Percentiles rank a stretch among this genome's conserved stretches.
These are phyloP conservation scores for Ganoderma boninense DNA, from an alignment of 1,284 basidiomycete species.

Conservation along the genomic window DNA sequence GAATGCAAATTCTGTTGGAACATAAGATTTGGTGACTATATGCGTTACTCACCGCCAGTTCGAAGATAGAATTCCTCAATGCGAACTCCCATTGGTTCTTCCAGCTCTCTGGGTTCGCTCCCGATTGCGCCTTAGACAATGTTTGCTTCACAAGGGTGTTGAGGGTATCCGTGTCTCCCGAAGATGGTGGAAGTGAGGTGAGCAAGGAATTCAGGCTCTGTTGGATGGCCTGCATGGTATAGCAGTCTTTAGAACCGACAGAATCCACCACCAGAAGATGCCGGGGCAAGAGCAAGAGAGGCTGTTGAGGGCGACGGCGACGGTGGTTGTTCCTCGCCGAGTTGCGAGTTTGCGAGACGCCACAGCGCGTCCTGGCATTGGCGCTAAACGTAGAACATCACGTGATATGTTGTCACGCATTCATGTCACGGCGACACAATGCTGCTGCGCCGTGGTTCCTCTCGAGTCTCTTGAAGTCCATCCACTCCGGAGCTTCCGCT, in stretches of 20 bases:
- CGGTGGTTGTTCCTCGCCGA: no score
- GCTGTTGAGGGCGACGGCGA: no score
- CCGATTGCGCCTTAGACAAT: constrained; percentile 49
- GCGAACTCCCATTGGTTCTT: constrained; percentile 78
- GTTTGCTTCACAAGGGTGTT: constrained; percentile 57
- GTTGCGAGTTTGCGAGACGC: no score
- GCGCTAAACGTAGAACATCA: no score
- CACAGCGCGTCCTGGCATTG: no score
- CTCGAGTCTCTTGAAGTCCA: no score
- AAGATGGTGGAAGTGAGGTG: constrained; percentile 57
- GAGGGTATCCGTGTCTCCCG: constrained; percentile 55
- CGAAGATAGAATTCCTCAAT: constrained; percentile 72
- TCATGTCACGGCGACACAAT: no score
- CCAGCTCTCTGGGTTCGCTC: constrained; percentile 60
- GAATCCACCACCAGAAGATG: background rate
- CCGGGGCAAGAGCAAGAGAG: no score
- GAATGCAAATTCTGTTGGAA: constrained; percentile 6
- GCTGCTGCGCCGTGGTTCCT: no score
- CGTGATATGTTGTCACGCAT: no score
- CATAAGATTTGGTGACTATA: background rate
- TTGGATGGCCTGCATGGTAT: constrained; percentile 37
- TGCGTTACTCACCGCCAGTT: constrained; percentile 62
- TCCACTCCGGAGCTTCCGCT: no score
- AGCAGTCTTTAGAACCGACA: background rate
- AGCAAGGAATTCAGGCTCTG: constrained; percentile 49